These are phyloP conservation scores for Macrophomina pseudophaseolina DNA, from an alignment of 2,329 filamentous ascomycete genomes.

Conservation along the genomic window DNA sequence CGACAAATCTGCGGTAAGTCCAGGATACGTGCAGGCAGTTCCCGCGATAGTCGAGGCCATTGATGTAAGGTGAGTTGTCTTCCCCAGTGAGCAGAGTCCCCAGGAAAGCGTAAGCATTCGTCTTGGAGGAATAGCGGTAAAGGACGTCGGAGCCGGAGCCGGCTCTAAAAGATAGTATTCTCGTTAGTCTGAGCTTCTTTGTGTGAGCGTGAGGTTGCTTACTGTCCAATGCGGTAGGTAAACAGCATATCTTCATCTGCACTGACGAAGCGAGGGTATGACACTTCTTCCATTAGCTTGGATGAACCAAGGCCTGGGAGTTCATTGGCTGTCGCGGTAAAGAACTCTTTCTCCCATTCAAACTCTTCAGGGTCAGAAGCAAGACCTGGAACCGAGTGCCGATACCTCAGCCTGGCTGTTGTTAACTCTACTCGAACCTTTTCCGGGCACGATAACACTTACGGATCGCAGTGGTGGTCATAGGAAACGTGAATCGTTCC, in stretches of 20 bases:
- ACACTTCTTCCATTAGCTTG: constrained; percentile 37
- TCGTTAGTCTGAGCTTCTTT: not conserved
- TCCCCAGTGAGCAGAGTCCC: constrained; percentile 53
- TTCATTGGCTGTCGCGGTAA: not conserved
- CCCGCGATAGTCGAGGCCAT: constrained; percentile 50
- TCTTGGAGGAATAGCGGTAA: constrained; percentile 49
- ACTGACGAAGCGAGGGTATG: constrained; percentile 57
- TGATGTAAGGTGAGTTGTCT: constrained; percentile 58
- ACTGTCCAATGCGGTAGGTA: constrained; percentile 58
- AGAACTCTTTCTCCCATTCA: not conserved
- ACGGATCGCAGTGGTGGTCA: constrained; percentile 50
- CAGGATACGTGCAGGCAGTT: constrained; percentile 52
- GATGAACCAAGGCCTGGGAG: not conserved
- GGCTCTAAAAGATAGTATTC: not conserved
- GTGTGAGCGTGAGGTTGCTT: constrained; percentile 52
- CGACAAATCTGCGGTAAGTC: constrained; percentile 58
- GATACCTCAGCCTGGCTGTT: not conserved
- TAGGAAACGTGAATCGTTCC: constrained; percentile 61
- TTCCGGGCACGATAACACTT: not conserved
- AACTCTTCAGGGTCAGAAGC: not conserved
- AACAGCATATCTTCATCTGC: constrained; percentile 50
- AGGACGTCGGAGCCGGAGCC: constrained; percentile 32
- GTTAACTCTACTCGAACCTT: not conserved
- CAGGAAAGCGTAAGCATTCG: constrained; percentile 46
- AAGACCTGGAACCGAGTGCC: not conserved